These are phyloP conservation scores for Epicoccum nigrum DNA, from an alignment of 2,329 filamentous ascomycete species.

Conservation along the genomic window DNA sequence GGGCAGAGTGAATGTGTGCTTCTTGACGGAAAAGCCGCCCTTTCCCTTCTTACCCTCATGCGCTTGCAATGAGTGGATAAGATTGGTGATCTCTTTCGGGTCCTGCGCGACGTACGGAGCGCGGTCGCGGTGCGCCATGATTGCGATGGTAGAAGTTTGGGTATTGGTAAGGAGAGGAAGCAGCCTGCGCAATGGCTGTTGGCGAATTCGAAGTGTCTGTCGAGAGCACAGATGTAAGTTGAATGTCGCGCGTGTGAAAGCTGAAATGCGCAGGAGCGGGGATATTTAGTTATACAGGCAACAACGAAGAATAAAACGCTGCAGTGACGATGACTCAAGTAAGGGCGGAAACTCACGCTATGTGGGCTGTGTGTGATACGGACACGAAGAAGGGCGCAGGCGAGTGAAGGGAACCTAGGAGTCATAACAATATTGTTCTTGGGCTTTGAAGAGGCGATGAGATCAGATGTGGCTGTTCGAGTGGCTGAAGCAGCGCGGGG, in stretches of 20 bases:
- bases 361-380: constrained; percentile 9
- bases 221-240: constrained; percentile 7
- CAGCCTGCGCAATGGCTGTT: constrained; percentile 7
- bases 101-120: constrained; percentile 74
- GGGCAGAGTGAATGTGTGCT: constrained; percentile 75
- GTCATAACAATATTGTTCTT: constrained; percentile 16
- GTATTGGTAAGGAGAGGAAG: not conserved
- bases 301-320: constrained; percentile 2
- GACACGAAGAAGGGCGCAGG: constrained; percentile 15
- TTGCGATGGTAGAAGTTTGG: constrained; percentile 1
- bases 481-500: constrained; percentile 15
- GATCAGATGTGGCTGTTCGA: constrained; percentile 16
- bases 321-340: constrained; percentile 14
- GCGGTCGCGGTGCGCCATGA: constrained; percentile 60
- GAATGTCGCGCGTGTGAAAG: constrained; percentile 1
- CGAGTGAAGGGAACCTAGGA: constrained; percentile 2
- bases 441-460: constrained; percentile 17
- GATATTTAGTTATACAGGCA: constrained; percentile 18
- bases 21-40: constrained; percentile 74
- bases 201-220: not conserved
- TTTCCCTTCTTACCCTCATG: constrained; percentile 54
- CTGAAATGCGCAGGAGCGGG: constrained; percentile 17
- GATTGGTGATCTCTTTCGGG: constrained; percentile 66
- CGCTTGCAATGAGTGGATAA: constrained; percentile 69
- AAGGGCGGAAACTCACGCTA: constrained; percentile 27